Evolutionary conservation across 106 monocot genomes (phyloP), one percentile per base, ranked within the genome.

Genomic region (Gastrodia elata): DNA sequence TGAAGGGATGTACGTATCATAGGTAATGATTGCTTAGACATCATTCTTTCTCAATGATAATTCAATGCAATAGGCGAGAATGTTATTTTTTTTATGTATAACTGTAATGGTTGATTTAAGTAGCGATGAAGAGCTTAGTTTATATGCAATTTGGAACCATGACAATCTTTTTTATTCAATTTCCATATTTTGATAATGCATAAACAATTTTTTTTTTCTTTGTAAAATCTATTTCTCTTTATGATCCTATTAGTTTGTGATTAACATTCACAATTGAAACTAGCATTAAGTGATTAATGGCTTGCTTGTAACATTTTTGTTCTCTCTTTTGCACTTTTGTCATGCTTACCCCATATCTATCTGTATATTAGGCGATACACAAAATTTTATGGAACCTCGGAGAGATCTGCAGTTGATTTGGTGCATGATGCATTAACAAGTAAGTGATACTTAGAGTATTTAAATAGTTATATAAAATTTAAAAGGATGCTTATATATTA

Each of bases 371-470:
- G 98, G 91, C 84, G 91, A 78, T 99, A 99, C 76, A 91, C 98
- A 27, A 80, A 82, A 64, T 99, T 99, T 79, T 99, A 93, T 87
- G 98, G 98, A 77, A 93, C 91, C 74, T 93, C 93, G 69, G 88
- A 91, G 71, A 84, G 83, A 76, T 83, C 90, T 68, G 98, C 98
- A 36, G 48, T 82, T 68, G 77, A 85, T 79, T 82, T 99, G 77
- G 98, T 83, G 36, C 98, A 93, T 72, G 91, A 99, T 82, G 98
- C 93, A 52, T 82, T 99, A 52, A 91, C 78, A 85, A 93, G 98
- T 99, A 93, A 70, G 93, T 77, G 64, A 8, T 59, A 16, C 35
- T 65, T 7, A n/a, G 22, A 5, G 22, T 52, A 5, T 52, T 3
- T 22, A 61, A 32, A 32, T 32, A 30, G 32, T 61, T 13, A 11